phyloP scores from a whole-genome alignment of 441 rosid species.

The Aleurites moluccanus region DNA sequence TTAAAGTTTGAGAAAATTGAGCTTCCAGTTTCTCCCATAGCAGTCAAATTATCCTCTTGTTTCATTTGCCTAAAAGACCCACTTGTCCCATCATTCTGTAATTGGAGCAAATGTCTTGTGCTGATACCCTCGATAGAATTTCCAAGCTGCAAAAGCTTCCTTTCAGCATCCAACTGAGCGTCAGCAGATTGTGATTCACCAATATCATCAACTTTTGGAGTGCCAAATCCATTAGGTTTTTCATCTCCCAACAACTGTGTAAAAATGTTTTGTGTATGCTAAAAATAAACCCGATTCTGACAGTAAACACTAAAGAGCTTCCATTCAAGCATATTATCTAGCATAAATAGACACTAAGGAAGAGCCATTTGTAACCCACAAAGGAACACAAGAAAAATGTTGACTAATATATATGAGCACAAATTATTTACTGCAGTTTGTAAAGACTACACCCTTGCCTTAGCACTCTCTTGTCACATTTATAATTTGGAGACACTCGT shows the following conservation, averaged over 20 bases:
- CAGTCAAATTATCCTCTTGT: slow-evolving; percentile 47
- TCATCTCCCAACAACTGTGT: slow-evolving; percentile 52
- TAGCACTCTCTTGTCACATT: background rate
- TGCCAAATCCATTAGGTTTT: slow-evolving; percentile 44
- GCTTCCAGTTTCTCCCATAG: slow-evolving; percentile 39
- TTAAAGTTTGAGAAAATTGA: slow-evolving; percentile 36
- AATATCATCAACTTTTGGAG: slow-evolving; percentile 36
- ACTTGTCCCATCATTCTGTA: slow-evolving; percentile 39
- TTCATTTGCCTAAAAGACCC: slow-evolving; percentile 41
- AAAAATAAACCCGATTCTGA: background rate
- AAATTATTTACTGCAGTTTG: background rate
- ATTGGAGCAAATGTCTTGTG: slow-evolving; percentile 59
- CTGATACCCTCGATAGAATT: slow-evolving; percentile 38
- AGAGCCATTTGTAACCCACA: background rate
- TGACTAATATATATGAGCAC: background rate
- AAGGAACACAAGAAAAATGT: background rate
- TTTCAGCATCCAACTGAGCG: slow-evolving; percentile 48
- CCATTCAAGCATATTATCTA: slow-evolving; percentile 5
- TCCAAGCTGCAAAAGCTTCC: slow-evolving; percentile 49
- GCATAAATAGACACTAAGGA: background rate
- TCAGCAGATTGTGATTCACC: slow-evolving; percentile 39
- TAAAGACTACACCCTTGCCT: background rate
- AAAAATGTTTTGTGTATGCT: slow-evolving; percentile 19
- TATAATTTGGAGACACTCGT: background rate
- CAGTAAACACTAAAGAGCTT: slow-evolving; percentile 8